phyloP scores from a whole-genome alignment of 1,139 yeast species.

The Arxiozyma telluris region DNA sequence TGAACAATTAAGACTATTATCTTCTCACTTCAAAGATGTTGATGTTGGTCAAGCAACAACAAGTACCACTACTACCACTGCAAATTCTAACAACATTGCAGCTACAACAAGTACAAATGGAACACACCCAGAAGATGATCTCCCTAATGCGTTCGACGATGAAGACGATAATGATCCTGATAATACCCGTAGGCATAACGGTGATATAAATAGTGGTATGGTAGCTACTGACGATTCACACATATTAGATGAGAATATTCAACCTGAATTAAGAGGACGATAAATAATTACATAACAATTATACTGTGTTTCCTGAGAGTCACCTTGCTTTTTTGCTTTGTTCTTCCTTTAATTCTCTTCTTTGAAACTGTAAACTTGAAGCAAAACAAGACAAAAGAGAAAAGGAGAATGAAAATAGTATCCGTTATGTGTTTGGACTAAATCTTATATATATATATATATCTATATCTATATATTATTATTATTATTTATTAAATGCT shows the following conservation, averaged over 20 bases:
- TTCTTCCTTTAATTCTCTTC: too few relatives aligned
- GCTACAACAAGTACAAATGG: too few relatives aligned
- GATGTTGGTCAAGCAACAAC: constrained; percentile 12
- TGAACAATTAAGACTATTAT: constrained; percentile 28
- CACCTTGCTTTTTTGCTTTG: too few relatives aligned
- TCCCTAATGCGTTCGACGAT: background rate
- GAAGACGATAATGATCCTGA: constrained; percentile 4
- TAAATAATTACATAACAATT: constrained; percentile 5
- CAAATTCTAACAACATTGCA: background rate
- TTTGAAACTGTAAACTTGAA: too few relatives aligned
- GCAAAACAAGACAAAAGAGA: too few relatives aligned
- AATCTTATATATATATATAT: background rate
- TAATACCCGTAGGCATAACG: background rate
- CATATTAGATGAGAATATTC: constrained; percentile 29
- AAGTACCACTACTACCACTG: constrained; percentile 1
- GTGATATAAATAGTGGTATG: background rate
- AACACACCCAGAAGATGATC: background rate
- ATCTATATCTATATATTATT: background rate
- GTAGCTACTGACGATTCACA: constrained; percentile 14
- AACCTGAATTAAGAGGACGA: constrained; percentile 31
- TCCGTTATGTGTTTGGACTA: background rate
- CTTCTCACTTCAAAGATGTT: constrained; percentile 30
- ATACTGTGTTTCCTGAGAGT: background rate
- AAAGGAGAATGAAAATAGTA: too few relatives aligned
- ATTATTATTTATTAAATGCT: background rate